Evolutionary conservation across 306 rosid species (phyloP), one percentile per base, ranked within the genome.

Genomic region (Sicyos baderoa): DNA sequence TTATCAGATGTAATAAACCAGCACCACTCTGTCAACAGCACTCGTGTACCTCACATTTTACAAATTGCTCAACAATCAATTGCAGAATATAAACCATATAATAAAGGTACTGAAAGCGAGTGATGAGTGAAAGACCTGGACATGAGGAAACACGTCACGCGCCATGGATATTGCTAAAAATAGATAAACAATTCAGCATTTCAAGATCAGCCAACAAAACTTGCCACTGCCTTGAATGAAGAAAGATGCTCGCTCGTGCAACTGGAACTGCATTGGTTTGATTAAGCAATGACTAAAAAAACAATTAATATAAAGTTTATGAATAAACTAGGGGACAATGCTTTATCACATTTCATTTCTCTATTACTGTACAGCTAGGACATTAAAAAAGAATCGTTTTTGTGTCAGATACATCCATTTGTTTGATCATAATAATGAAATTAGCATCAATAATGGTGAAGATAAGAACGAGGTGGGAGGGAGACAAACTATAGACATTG

Each of bases 401-500:
- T 7, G 27, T 52, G 58, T 48, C 58, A 68, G 56, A 68, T 68
- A 15, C 47, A 68, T 5, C 47, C 45, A 25, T 25, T 25, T 25
- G 3, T 3, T 25, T 25, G 29, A 25, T 25, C 3, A 60, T 60
- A 60, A 59, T 59, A 59, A 59, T 14, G 47, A 27, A 59, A 59
- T 32, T 59, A 27, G 4, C 45, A 59, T 59, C 12, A 59, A 29
- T 59, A 59, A 59, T 59, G 66, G 62, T 23, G 61, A 13, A 55
- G 32, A 54, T 54, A 21, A 21, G 55, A 57, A 61, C 23, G 40
- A 21, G 40, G 15, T 68, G 25, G 68, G 66, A 13, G 61, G 74
- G 74, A 54, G 58, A 55, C 82, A 65, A 2, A 13, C 63, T 75
- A 23, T 42, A 45, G 58, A 71, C 79, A 25, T 25, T 25, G 29